Conservation (phyloP, 169 alveolate species). For the Theileria annulata region DNA sequence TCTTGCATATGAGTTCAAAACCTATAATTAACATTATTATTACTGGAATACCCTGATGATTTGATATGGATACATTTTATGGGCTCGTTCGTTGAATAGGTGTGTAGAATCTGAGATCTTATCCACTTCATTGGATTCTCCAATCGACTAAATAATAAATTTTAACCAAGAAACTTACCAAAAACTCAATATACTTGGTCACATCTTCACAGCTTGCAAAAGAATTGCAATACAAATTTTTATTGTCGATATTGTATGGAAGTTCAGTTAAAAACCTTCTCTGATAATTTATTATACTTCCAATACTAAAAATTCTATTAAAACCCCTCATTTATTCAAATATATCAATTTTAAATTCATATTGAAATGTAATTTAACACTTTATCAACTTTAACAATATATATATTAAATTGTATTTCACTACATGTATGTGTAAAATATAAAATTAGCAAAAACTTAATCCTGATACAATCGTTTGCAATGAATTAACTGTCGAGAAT, state of each 20-base stretch:
- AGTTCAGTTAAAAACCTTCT: too few relatives aligned
- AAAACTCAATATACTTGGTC: slow-evolving; percentile 28
- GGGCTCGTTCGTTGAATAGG: slow-evolving; percentile 29
- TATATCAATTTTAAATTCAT: too few relatives aligned
- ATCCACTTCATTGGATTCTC: neutral
- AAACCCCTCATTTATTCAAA: too few relatives aligned
- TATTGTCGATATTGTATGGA: neutral
- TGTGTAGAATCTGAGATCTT: slow-evolving; percentile 28
- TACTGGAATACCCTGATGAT: slow-evolving; percentile 40
- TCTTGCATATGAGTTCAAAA: slow-evolving; percentile 40
- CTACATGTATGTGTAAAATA: too few relatives aligned
- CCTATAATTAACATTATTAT: slow-evolving; percentile 10
- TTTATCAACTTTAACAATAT: too few relatives aligned
- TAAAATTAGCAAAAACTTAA: too few relatives aligned
- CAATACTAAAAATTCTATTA: too few relatives aligned
- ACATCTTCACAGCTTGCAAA: slow-evolving; percentile 3
- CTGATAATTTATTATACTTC: too few relatives aligned
- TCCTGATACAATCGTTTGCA: neutral
- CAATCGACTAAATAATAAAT: slow-evolving; percentile 31
- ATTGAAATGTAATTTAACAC: too few relatives aligned
- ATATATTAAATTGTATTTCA: too few relatives aligned
- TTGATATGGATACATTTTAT: slow-evolving; percentile 51
- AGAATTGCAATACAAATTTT: neutral
- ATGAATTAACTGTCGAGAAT: neutral
- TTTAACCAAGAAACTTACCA: slow-evolving; percentile 25